phyloP scores from a whole-genome alignment of 2,329 filamentous ascomycete species.

The Polychaeton citri region DNA sequence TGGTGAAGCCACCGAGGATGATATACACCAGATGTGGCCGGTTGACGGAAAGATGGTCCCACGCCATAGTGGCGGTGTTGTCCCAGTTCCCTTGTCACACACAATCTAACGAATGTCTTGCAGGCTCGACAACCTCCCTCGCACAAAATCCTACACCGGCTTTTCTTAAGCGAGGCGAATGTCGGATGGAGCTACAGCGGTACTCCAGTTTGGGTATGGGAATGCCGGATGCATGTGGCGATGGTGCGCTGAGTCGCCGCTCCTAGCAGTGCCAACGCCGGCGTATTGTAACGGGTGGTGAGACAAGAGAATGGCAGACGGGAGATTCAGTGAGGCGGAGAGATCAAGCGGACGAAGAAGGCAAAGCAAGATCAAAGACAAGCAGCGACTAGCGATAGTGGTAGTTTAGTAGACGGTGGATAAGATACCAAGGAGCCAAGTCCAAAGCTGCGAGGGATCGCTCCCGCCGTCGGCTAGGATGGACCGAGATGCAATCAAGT shows the following conservation, averaged over 20 bases:
- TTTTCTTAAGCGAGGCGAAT: background rate
- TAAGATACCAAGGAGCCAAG: no score
- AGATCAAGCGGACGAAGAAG: background rate
- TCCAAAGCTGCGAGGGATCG: no score
- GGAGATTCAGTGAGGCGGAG: background rate
- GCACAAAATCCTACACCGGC: no score
- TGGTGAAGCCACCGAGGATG: slow-evolving; percentile 94
- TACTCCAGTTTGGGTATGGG: background rate
- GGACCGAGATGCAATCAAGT: no score
- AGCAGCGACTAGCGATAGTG: no score
- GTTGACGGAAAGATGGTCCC: slow-evolving; percentile 74
- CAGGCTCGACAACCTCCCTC: no score
- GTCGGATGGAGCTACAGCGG: background rate
- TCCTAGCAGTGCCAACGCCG: slow-evolving; percentile 5
- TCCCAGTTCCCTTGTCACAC: no score
- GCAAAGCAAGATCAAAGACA: no score
- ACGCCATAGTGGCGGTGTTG: slow-evolving; percentile 65
- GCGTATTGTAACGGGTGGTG: background rate
- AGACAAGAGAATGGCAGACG: background rate
- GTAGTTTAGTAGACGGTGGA: no score
- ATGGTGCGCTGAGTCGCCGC: slow-evolving; percentile 22
- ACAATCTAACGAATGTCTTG: no score
- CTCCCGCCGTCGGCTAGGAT: no score
- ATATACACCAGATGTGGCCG: slow-evolving; percentile 96
- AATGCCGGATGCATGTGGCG: slow-evolving; percentile 8